Conservation (phyloP, 257 asterid species). For the Asclepias syriaca region DNA sequence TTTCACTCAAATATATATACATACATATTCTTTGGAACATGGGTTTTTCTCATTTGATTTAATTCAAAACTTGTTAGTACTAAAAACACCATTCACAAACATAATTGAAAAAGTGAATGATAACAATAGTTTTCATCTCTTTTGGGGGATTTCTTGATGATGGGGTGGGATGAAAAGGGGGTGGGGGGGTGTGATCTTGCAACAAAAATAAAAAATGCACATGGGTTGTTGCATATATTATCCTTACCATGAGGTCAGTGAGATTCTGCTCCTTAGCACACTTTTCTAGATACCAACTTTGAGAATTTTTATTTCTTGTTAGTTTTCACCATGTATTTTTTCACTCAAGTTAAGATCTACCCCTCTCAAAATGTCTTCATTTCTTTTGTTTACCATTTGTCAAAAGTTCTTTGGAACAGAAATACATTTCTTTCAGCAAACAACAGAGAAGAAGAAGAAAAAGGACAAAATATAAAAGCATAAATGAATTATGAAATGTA, state of each 20-base stretch:
- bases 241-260: constrained; percentile 14
- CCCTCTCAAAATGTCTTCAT: neutral
- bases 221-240: constrained; percentile 22
- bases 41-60: neutral
- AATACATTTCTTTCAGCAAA: neutral
- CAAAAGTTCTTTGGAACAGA: neutral
- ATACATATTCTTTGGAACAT: neutral
- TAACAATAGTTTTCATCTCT: neutral
- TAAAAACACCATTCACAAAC: neutral
- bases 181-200: neutral
- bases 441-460: neutral
- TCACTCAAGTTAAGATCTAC: neutral
- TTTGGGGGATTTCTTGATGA: neutral
- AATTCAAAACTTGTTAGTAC: neutral
- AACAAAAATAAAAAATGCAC: constrained; percentile 16
- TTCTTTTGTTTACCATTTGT: neutral
- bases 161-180: neutral
- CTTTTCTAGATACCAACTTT: constrained; percentile 3
- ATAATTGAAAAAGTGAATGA: neutral
- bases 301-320: constrained; percentile 1
- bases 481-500: constrained; percentile 5
- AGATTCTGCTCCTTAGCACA: constrained; percentile 24
- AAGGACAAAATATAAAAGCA: neutral
- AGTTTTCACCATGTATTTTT: neutral
- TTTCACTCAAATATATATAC: neutral